Base-by-base conservation (phyloP, 2,329 filamentous ascomycete genomes). In the Pestalotiopsis sp. region DNA sequence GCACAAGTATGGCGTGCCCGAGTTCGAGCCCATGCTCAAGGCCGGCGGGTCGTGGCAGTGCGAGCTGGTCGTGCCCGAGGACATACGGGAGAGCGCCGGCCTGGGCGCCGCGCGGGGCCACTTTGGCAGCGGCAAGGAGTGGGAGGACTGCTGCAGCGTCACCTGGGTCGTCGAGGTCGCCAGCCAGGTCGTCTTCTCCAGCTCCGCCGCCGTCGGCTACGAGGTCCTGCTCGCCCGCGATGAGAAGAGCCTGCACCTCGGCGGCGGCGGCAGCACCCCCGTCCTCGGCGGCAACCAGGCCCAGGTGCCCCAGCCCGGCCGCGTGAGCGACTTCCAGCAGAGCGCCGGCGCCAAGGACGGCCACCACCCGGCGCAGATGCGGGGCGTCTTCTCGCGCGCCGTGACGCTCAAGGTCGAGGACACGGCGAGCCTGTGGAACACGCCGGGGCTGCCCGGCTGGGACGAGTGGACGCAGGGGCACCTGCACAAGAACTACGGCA, bases 21-120 rank as follows among this genome's bases (percentile, higher is more conserved):
- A 97, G 75, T 99, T 96, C 76, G 96, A 99, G 81, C 95, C 96
- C 61, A 95, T 97, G 84, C 87, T 99, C 77, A 98, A 98, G 84
- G 95, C 96, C 9, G 96, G 95, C 38, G 95, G 94, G 6, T 90
- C 87, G 60, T 99, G 95, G 92, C 89, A 90, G 74, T 92, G 93
- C 69, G 89, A 91, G 76, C 87, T 99, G 72, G 85, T 89, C 4
- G 91, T 99, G 0, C 95, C 95, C 0, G 91, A 95, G 67, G 84
- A 91, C 71, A 91, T 96, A 69, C 87, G 93, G 62, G 88, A 91
- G 77, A 87, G 83, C 20, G 91, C 91, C 7, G 81, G 78, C 57
- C 80, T 79, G 66, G 85, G 84, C 65, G 80, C 80, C 45, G 82
- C 85, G 52, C 74, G 79, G 65, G 82, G 83, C 17, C 78, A 82